These are phyloP conservation scores for Kondoa malvinella DNA, from an alignment of 768 basidiomycete species.

Conservation along the genomic window DNA sequence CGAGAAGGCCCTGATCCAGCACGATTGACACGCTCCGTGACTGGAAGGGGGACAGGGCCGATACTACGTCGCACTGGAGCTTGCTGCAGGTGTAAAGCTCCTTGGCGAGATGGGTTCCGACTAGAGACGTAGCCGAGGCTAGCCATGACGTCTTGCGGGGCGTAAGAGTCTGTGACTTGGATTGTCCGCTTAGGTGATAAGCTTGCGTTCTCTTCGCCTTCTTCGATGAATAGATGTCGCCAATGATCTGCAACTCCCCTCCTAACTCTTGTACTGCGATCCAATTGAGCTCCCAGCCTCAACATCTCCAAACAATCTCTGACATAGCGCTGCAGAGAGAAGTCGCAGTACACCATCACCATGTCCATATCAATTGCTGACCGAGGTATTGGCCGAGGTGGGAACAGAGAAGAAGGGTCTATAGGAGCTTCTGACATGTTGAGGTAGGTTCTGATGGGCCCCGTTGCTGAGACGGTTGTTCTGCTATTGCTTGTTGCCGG, in stretches of 20 bases:
- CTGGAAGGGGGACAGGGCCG: conserved; percentile 38
- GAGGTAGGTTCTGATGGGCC: conserved; percentile 37
- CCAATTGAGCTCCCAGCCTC: conserved; percentile 73
- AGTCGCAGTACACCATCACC: conserved; percentile 85
- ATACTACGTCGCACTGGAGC: conserved; percentile 29
- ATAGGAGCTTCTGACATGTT: conserved; percentile 27
- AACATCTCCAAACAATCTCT: conserved; percentile 90
- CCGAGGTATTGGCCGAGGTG: conserved; percentile 68
- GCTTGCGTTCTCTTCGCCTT: conserved; percentile 30
- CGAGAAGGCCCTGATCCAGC: conserved; percentile 9
- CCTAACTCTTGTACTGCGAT: conserved; percentile 57
- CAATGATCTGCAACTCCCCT: conserved; percentile 62
- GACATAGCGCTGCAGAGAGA: conserved; percentile 72
- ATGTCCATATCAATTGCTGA: conserved; percentile 77
- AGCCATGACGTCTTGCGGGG: conserved; percentile 12
- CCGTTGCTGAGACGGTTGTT: conserved; percentile 31
- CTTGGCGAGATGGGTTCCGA: too few relatives aligned
- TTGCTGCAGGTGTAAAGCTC: not conserved
- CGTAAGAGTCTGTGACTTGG: not conserved
- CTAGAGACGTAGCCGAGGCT: conserved; percentile 10
- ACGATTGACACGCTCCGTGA: conserved; percentile 23
- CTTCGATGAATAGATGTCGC: conserved; percentile 75
- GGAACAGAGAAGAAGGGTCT: conserved; percentile 54
- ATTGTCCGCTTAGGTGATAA: not conserved
- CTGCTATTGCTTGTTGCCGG: conserved; percentile 24